These are phyloP conservation scores for Striga asiatica DNA, from an alignment of 257 asterid species.

Conservation along the genomic window DNA sequence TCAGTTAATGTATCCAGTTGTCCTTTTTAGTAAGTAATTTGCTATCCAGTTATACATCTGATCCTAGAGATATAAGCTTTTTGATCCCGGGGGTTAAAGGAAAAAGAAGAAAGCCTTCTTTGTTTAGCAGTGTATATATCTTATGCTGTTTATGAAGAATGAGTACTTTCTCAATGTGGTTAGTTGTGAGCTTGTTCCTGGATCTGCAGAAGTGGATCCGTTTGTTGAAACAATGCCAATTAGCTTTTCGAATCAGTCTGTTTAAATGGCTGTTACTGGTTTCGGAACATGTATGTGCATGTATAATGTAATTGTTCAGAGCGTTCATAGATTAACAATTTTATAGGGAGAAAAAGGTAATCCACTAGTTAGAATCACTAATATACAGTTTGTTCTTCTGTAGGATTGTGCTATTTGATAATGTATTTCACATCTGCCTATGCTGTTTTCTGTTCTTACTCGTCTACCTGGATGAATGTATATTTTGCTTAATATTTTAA, in stretches of 20 bases:
- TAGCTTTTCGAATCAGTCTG: background rate
- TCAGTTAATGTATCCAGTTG: background rate
- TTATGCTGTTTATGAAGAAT: background rate
- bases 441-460: background rate
- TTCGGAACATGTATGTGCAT: too few relatives aligned
- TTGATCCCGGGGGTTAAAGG: background rate
- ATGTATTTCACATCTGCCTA: background rate
- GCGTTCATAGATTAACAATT: background rate
- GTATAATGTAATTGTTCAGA: background rate
- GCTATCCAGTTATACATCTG: background rate
- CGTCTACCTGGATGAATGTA: constrained; percentile 2
- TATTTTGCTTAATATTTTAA: constrained; percentile 4
- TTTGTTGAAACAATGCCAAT: background rate
- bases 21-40: background rate
- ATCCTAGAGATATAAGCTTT: background rate
- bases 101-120: too few relatives aligned
- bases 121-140: background rate
- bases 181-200: background rate
- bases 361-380: background rate
- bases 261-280: too few relatives aligned
- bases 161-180: background rate
- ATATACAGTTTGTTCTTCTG: background rate
- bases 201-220: too few relatives aligned
- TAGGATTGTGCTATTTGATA: constrained; percentile 3
- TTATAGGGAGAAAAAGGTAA: background rate